A percentile compares a stretch with the other conserved stretches of the same genome.
These are phyloP conservation scores for Carpinus viminea DNA, from an alignment of 306 rosid genomes.

Conservation along the genomic window DNA sequence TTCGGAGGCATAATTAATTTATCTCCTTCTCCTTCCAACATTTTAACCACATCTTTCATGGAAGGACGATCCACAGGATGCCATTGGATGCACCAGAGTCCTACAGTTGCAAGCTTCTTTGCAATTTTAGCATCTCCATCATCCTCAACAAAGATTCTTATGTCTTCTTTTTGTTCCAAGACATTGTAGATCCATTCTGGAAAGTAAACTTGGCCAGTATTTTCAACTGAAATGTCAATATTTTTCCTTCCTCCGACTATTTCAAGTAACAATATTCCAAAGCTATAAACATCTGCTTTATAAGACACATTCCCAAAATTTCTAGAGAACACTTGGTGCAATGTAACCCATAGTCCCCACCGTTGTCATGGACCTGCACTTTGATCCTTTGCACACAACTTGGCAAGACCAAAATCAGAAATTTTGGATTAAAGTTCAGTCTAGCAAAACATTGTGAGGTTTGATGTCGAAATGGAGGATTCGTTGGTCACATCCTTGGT, in stretches of 20 bases:
- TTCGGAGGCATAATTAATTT: slow-evolving; percentile 23
- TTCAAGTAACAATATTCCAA: slow-evolving; percentile 39
- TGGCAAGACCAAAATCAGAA: slow-evolving; percentile 41
- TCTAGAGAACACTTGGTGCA: slow-evolving; percentile 40
- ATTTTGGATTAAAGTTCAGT: slow-evolving; percentile 35
- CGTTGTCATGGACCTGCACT: slow-evolving; percentile 19
- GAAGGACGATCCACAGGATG: slow-evolving; percentile 44
- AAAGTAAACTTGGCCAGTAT: slow-evolving; percentile 5
- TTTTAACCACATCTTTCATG: slow-evolving; percentile 33
- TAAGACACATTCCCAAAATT: slow-evolving; percentile 39
- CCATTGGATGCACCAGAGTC: slow-evolving; percentile 53
- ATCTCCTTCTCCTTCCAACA: slow-evolving; percentile 39
- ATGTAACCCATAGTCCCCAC: slow-evolving; percentile 45
- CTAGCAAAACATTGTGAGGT: slow-evolving; percentile 42
- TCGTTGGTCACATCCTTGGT: slow-evolving; percentile 39
- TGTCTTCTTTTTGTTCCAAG: slow-evolving; percentile 13
- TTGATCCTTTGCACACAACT: slow-evolving; percentile 34
- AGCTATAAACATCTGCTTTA: slow-evolving; percentile 43
- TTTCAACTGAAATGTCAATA: background rate
- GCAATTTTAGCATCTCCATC: slow-evolving; percentile 22
- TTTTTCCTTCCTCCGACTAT: slow-evolving; percentile 39
- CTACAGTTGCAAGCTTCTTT: slow-evolving; percentile 36
- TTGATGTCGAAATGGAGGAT: slow-evolving; percentile 44
- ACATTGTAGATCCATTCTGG: slow-evolving; percentile 43
- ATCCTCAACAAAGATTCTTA: slow-evolving; percentile 1